A percentile compares a stretch with the other conserved stretches of the same genome.
Conservation (phyloP, 805 yeast species). For the Spencermartinsiella europaea region DNA sequence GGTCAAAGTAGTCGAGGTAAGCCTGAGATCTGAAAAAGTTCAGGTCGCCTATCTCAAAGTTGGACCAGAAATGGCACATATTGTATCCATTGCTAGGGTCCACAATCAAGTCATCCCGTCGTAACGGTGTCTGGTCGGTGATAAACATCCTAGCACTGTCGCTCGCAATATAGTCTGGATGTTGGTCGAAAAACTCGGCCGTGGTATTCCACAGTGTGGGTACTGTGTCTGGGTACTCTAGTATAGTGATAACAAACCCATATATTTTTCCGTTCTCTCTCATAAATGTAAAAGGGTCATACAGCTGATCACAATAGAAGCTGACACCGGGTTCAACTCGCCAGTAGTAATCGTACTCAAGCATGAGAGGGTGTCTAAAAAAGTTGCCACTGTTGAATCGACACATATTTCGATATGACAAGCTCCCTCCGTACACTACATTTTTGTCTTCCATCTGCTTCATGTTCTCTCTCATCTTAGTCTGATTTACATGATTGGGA, state of each 20-base stretch:
- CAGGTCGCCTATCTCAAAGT: slow-evolving; percentile 75
- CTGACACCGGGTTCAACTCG: slow-evolving; percentile 92
- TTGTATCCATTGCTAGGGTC: slow-evolving; percentile 61
- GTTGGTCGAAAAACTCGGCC: slow-evolving; percentile 55
- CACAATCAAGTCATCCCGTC: slow-evolving; percentile 36
- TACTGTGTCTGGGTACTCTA: slow-evolving; percentile 80
- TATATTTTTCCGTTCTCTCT: slow-evolving; percentile 71
- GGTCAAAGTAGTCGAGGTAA: slow-evolving; percentile 60
- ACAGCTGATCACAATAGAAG: slow-evolving; percentile 66
- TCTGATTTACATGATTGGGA: slow-evolving; percentile 65
- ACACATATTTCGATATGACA: slow-evolving; percentile 88
- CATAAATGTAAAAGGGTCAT: slow-evolving; percentile 81
- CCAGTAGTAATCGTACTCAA: slow-evolving; percentile 83
- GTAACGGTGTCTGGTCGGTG: slow-evolving; percentile 45
- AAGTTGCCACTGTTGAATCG: slow-evolving; percentile 89
- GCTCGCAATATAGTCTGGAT: slow-evolving; percentile 58
- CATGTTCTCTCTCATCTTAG: slow-evolving; percentile 44
- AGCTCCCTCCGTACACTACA: slow-evolving; percentile 60
- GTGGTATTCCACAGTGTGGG: slow-evolving; percentile 76
- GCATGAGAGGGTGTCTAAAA: slow-evolving; percentile 67
- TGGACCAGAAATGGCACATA: slow-evolving; percentile 84
- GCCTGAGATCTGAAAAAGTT: slow-evolving; percentile 69
- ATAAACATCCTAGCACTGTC: slow-evolving; percentile 56
- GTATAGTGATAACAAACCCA: slow-evolving; percentile 79
- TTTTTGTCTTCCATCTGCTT: slow-evolving; percentile 39